Conservation (phyloP, 1,139 yeast genomes). For the Schizosaccharomyces versatilis region DNA sequence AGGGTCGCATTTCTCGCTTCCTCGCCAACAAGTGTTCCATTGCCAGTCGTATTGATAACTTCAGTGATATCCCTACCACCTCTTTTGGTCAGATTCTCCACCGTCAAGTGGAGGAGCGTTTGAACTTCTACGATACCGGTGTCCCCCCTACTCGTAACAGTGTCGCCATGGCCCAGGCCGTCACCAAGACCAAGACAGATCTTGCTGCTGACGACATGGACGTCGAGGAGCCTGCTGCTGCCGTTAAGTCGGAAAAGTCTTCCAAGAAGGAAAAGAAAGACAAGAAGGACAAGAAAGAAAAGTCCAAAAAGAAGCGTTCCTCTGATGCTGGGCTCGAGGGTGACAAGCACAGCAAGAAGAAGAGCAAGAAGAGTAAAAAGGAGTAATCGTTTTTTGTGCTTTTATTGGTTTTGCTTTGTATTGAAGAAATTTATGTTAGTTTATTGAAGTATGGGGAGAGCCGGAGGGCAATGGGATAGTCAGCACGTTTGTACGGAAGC, state of each 20-base stretch:
- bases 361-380: constrained; percentile 2
- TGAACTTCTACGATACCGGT: constrained; percentile 88
- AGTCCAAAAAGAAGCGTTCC: constrained; percentile 15
- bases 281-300: constrained; percentile 4
- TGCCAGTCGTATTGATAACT: constrained; percentile 95
- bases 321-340: constrained; percentile 34
- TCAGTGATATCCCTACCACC: constrained; percentile 32
- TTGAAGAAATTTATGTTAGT: too few relatives aligned
- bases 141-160: constrained; percentile 89
- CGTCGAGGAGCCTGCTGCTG: constrained; percentile 22
- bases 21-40: constrained; percentile 97
- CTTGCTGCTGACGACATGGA: constrained; percentile 25
- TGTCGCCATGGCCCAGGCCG: constrained; percentile 81
- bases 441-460: too few relatives aligned
- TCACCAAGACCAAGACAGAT: constrained; percentile 34
- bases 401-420: too few relatives aligned
- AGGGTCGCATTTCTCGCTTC: constrained; percentile 97
- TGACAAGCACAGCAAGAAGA: constrained; percentile 12
- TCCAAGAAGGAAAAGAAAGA: constrained; percentile 33
- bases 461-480: too few relatives aligned
- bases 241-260: constrained; percentile 26
- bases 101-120: constrained; percentile 94
- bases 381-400: not conserved
- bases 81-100: constrained; percentile 78
- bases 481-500: too few relatives aligned